Percentiles rank a stretch among this genome's conserved stretches.
Conservation (phyloP, 2,329 filamentous ascomycete species). For the Fusarium sp. region DNA sequence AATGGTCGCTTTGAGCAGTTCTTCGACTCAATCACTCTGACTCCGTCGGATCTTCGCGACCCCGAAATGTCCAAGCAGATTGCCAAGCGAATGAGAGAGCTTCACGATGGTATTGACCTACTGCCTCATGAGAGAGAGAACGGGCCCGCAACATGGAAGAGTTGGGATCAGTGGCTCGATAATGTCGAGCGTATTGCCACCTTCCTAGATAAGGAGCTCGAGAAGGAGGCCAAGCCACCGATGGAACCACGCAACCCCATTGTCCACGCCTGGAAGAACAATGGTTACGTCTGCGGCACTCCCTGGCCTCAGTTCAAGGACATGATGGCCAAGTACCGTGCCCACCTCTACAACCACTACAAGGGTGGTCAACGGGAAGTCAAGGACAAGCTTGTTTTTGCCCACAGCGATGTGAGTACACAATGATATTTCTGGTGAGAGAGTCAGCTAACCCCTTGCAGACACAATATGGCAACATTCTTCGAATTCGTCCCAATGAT, state of each 20-base stretch:
- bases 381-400: constrained; percentile 85
- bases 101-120: constrained; percentile 93
- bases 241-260: constrained; percentile 41
- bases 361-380: constrained; percentile 72
- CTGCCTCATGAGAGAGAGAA: constrained; percentile 80
- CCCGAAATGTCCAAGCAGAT: constrained; percentile 91
- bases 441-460: constrained; percentile 51
- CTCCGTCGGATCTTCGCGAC: constrained; percentile 79
- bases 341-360: constrained; percentile 78
- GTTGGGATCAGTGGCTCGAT: constrained; percentile 93
- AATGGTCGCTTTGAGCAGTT: constrained; percentile 98
- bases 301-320: constrained; percentile 84
- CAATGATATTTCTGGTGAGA: neutral
- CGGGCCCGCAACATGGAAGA: constrained; percentile 87
- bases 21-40: constrained; percentile 86
- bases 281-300: constrained; percentile 83
- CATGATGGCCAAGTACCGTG: constrained; percentile 81
- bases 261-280: constrained; percentile 71
- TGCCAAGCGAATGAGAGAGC: constrained; percentile 95
- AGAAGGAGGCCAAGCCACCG: constrained; percentile 48
- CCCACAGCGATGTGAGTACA: constrained; percentile 90
- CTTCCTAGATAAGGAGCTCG: constrained; percentile 69
- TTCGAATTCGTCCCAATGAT: constrained; percentile 75
- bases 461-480: constrained; percentile 99
- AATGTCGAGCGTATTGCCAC: constrained; percentile 72